A percentile compares a stretch with the other conserved stretches of the same genome.
phyloP scores from a whole-genome alignment of 2,329 filamentous ascomycete genomes.

The Cercospora nicotianae region DNA sequence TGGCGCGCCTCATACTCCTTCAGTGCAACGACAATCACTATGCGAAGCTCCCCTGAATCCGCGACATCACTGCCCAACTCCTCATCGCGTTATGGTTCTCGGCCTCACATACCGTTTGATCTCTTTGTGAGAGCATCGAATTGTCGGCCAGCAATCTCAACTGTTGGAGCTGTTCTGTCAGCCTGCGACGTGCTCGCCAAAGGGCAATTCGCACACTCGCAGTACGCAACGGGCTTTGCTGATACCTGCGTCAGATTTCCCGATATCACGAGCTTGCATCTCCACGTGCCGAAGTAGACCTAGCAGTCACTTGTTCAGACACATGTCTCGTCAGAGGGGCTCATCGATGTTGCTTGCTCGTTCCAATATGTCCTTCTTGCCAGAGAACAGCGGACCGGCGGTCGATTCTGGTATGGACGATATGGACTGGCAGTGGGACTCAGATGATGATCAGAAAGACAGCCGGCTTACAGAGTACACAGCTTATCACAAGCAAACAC shows the following conservation, averaged over 20 bases:
- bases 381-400: background rate
- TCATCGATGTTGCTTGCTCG: background rate
- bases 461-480: background rate
- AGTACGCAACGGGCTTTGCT: background rate
- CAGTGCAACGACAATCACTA: background rate
- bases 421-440: constrained; percentile 1
- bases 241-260: background rate
- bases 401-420: background rate
- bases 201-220: background rate
- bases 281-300: background rate
- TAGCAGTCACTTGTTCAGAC: background rate
- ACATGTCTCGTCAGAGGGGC: background rate
- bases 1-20: background rate
- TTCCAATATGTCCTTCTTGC: background rate
- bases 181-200: background rate
- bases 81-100: background rate
- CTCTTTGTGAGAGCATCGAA: background rate
- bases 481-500: background rate
- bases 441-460: background rate
- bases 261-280: background rate
- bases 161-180: background rate
- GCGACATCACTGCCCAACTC: background rate
- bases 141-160: background rate
- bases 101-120: background rate
- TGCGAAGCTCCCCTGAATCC: background rate